Conservation (phyloP, 805 yeast species). For the Candida suzukii region DNA sequence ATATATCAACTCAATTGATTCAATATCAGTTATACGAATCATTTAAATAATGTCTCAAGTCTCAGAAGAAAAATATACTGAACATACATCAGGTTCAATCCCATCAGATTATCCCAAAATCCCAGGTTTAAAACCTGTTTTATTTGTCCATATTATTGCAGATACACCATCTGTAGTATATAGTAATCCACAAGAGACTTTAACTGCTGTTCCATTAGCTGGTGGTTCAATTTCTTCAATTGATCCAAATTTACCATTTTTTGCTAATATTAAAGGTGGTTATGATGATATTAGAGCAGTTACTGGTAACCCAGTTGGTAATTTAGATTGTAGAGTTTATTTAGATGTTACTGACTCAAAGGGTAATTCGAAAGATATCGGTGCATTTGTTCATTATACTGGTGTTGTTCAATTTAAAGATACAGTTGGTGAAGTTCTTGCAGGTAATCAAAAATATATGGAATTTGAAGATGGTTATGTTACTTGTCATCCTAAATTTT, state of each 20-base stretch:
- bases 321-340: conserved; percentile 43
- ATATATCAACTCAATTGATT: too few species aligned
- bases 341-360: conserved; percentile 23
- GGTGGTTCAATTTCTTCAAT: conserved; percentile 32
- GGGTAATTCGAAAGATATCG: conserved; percentile 33
- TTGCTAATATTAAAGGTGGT: conserved; percentile 31
- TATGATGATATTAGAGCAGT: conserved; percentile 40
- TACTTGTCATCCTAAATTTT: conserved; percentile 38
- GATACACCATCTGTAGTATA: conserved; percentile 25
- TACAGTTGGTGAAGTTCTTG: conserved; percentile 28
- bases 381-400: conserved; percentile 35
- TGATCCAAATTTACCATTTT: conserved; percentile 30
- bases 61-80: neutral
- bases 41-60: neutral
- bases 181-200: conserved; percentile 18
- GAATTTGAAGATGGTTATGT: conserved; percentile 42
- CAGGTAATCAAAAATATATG: conserved; percentile 24
- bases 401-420: conserved; percentile 40
- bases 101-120: conserved; percentile 5
- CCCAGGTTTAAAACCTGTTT: conserved; percentile 27
- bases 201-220: conserved; percentile 23
- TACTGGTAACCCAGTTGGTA: conserved; percentile 21
- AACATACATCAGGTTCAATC: neutral
- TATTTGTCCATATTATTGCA: conserved; percentile 28
- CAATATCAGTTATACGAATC: too few species aligned